Base-by-base conservation (phyloP, 805 yeast species). In the Monosporozyma solicola region DNA sequence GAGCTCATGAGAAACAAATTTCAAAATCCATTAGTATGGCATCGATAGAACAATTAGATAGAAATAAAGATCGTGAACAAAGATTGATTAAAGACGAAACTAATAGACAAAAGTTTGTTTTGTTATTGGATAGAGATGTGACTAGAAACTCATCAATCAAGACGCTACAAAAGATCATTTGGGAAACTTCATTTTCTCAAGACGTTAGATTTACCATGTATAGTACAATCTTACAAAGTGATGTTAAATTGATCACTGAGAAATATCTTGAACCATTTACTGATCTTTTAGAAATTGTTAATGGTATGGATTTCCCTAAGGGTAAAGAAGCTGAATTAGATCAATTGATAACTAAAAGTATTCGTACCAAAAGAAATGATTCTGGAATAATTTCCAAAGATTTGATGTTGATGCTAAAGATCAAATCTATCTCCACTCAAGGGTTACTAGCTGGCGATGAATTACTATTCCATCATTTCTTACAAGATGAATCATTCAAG, bases 1-100 rank as follows among this genome's bases (percentile, higher is more conserved):
- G 70, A 35, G 73, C 73, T 53, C 91, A 84, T 61, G 82, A 81
- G 58, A 72, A 69, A 48, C 83, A 83, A 61, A 75, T 83, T 52
- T 69, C 74, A 47, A 72, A 71, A 53, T 63, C 64, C 10, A 57
- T 68, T n/a, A 62, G 68, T 47, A 63, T 62, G 59, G 70, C 70
- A 3, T 65, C 70, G 5, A 58, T 68, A 16, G 71, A 67, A 15
- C 65, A 67, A 53, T 52, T 69, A 43, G 67, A 67, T 43, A 59
- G 59, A 51, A 65, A 56, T 47, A 63, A 59, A 51, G 63, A 60
- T 31, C 53, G 59, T n/a, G 64, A 66, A 8, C 66, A 61, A 41
- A 56, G 62, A 35, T 41, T 54, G 11, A 57, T 62, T 10, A 61
- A 59, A 24, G 60, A 67, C 45, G 62, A 59, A 50, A 63, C 67